A percentile compares a stretch with the other conserved stretches of the same genome.
Evolutionary conservation across 805 yeast species (phyloP).

Genomic region (Nadsonia fulvescens): DNA sequence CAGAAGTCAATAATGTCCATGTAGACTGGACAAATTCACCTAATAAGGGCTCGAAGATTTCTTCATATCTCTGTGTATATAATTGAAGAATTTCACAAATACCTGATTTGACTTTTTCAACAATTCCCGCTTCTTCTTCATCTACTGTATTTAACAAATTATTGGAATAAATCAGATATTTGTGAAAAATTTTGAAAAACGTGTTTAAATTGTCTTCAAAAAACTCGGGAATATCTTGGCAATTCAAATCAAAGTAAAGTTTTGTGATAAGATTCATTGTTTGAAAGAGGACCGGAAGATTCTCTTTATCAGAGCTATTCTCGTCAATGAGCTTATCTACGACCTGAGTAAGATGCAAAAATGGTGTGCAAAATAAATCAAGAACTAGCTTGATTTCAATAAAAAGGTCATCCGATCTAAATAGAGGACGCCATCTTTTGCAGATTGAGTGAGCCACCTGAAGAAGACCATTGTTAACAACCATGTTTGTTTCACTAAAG

Average conservation of each 20-base stretch:
- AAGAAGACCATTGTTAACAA: constrained; percentile 66
- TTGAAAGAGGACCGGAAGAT: constrained; percentile 42
- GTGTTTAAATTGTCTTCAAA: constrained; percentile 74
- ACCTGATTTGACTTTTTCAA: constrained; percentile 59
- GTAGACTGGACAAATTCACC: constrained; percentile 63
- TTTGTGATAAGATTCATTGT: constrained; percentile 56
- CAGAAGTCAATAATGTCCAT: constrained; percentile 56
- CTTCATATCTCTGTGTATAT: constrained; percentile 82
- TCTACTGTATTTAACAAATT: constrained; percentile 35
- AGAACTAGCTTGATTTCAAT: constrained; percentile 75
- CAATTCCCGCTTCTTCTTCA: constrained; percentile 48
- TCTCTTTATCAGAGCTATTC: constrained; percentile 27
- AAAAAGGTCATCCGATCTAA: constrained; percentile 78
- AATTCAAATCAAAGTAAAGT: constrained; percentile 81
- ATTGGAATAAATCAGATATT: constrained; percentile 50
- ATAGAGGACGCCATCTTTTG: constrained; percentile 90
- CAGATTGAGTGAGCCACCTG: constrained; percentile 90
- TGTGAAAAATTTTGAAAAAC: constrained; percentile 70
- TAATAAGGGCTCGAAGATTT: constrained; percentile 66
- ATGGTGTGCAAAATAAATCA: constrained; percentile 67
- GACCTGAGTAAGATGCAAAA: constrained; percentile 43
- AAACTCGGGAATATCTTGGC: constrained; percentile 96
- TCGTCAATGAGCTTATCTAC: constrained; percentile 48
- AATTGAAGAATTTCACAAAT: constrained; percentile 73
- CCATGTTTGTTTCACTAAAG: constrained; percentile 45